Conservation (phyloP, 768 basidiomycete genomes). For the Lactarius hengduanensis region DNA sequence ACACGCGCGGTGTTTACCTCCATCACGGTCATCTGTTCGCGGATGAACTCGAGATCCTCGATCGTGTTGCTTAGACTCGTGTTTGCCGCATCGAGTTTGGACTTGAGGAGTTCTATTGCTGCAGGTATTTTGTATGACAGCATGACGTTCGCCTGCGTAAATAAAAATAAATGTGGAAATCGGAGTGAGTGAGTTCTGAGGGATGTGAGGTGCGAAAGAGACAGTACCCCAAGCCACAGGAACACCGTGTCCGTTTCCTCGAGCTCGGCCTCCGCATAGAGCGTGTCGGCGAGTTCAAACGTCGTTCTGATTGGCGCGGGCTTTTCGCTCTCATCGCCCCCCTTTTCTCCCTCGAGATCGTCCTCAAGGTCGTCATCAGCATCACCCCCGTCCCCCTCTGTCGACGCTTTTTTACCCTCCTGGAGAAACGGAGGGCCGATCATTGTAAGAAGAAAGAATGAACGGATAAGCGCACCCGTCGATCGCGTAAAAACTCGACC, state of each 20-base stretch:
- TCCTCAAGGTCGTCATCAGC: conserved; percentile 40
- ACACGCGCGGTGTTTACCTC: conserved; percentile 93
- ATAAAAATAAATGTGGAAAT: not conserved
- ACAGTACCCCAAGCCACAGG: conserved; percentile 91
- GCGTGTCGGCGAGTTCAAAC: conserved; percentile 94
- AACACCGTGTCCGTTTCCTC: conserved; percentile 87
- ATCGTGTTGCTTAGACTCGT: conserved; percentile 61
- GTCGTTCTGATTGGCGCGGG: conserved; percentile 70
- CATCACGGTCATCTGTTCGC: conserved; percentile 96
- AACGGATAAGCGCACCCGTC: conserved; percentile 51
- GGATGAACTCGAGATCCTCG: conserved; percentile 89
- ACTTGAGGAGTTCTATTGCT: conserved; percentile 69
- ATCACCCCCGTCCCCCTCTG: conserved; percentile 30
- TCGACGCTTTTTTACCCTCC: conserved; percentile 58
- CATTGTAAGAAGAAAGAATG: not conserved
- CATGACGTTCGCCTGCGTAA: conserved; percentile 90
- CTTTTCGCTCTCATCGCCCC: conserved; percentile 46
- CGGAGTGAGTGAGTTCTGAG: not conserved
- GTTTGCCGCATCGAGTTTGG: conserved; percentile 75
- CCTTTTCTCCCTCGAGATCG: conserved; percentile 53
- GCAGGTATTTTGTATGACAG: conserved; percentile 84
- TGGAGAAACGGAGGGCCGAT: conserved; percentile 33
- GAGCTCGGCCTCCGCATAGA: conserved; percentile 88
- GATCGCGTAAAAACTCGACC: conserved; percentile 76
- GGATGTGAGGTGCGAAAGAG: conserved; percentile 3